Evolutionary conservation across 306 rosid species (phyloP).

Genomic region (Lablab purpureus): DNA sequence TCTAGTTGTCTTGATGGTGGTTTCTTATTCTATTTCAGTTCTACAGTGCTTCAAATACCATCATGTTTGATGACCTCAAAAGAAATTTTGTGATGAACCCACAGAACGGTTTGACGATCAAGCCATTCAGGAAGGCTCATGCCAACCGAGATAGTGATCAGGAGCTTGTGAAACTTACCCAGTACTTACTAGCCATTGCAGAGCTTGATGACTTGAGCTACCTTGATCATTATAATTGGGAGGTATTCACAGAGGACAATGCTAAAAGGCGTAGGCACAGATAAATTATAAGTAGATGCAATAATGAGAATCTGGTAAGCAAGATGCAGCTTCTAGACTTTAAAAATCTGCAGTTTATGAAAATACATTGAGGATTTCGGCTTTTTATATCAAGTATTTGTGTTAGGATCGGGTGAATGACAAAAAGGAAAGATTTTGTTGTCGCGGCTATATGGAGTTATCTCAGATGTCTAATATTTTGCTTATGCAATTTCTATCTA

Average conservation of each 20-base stretch:
- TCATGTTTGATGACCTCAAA: slow-evolving; percentile 91
- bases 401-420: slow-evolving; percentile 10
- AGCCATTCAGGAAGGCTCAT: slow-evolving; percentile 99
- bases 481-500: slow-evolving; percentile 16
- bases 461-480: slow-evolving; percentile 1
- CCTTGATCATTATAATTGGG: slow-evolving; percentile 80
- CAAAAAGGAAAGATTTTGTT: slow-evolving; percentile 33
- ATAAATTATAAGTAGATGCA: slow-evolving; percentile 39
- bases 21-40: slow-evolving; percentile 63
- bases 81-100: slow-evolving; percentile 99
- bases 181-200: slow-evolving; percentile 89
- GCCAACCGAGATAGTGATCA: slow-evolving; percentile 78
- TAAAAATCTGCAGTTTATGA: no score
- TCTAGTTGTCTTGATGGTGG: slow-evolving; percentile 28
- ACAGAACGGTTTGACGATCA: slow-evolving; percentile 88
- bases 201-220: slow-evolving; percentile 82
- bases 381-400: slow-evolving; percentile 33
- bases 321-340: slow-evolving; percentile 30
- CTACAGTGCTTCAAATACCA: slow-evolving; percentile 80
- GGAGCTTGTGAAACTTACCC: slow-evolving; percentile 91
- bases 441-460: slow-evolving; percentile 38
- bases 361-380: slow-evolving; percentile 36
- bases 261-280: slow-evolving; percentile 82
- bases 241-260: slow-evolving; percentile 67
- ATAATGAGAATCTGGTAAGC: slow-evolving; percentile 38